These are phyloP conservation scores for Domatiomyces catenatus DNA, from an alignment of 2,329 filamentous ascomycete genomes.

Conservation along the genomic window DNA sequence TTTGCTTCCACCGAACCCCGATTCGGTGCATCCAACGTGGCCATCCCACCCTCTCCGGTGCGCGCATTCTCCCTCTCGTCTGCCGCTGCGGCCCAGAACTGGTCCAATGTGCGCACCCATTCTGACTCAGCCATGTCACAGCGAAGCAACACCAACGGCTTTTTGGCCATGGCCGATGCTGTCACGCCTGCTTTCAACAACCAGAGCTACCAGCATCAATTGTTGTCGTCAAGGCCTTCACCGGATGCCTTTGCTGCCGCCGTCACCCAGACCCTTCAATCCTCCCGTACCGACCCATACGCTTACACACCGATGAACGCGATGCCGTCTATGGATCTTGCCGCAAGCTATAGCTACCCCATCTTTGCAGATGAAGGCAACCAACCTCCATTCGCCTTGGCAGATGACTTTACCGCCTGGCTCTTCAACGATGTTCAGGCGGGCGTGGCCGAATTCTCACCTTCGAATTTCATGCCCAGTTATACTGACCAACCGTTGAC, in stretches of 20 bases:
- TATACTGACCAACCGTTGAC: constrained; percentile 28
- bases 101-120: constrained; percentile 6
- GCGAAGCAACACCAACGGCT: constrained; percentile 6
- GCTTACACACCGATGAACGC: constrained; percentile 10
- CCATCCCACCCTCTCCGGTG: constrained; percentile 10
- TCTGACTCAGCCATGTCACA: constrained; percentile 7
- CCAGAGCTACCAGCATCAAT: neutral
- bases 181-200: neutral
- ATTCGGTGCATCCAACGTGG: constrained; percentile 1
- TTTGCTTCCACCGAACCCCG: constrained; percentile 1
- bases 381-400: constrained; percentile 74
- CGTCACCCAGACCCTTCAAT: constrained; percentile 18
- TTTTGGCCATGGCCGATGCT: constrained; percentile 8
- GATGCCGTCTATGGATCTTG: constrained; percentile 23
- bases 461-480: constrained; percentile 26
- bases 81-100: constrained; percentile 9
- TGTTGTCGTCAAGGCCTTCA: constrained; percentile 10
- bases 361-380: constrained; percentile 79
- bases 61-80: constrained; percentile 10
- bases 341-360: constrained; percentile 44
- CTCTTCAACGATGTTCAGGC: constrained; percentile 55
- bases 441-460: constrained; percentile 35
- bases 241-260: constrained; percentile 18
- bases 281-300: constrained; percentile 10
- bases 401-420: constrained; percentile 75